Evolutionary conservation across 1,284 basidiomycete genomes (phyloP).

Genomic region (Irpex lacteus): DNA sequence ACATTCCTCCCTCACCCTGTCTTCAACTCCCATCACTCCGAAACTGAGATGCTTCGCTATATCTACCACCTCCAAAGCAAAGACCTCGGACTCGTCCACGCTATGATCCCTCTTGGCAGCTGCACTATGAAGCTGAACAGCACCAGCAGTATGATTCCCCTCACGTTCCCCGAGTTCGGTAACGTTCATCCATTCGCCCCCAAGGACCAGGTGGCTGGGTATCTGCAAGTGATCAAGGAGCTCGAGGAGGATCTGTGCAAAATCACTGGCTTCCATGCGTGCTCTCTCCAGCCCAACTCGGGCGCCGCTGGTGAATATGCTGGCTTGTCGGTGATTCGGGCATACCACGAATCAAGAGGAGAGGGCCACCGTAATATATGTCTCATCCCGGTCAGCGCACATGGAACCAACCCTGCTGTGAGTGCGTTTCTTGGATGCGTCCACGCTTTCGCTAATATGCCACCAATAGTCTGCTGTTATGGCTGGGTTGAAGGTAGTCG

Average conservation of each 20-base stretch:
- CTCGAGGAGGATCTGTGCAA: conserved; percentile 88
- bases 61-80: conserved; percentile 93
- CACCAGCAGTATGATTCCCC: conserved; percentile 94
- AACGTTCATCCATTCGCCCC: conserved; percentile 93
- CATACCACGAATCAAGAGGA: conserved; percentile 89
- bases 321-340: conserved; percentile 89
- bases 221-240: conserved; percentile 83
- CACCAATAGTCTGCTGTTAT: conserved; percentile 81
- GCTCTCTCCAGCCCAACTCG: conserved; percentile 96
- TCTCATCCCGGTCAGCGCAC: conserved; percentile 92
- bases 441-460: neutral
- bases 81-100: conserved; percentile 92
- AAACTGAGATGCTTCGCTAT: conserved; percentile 97
- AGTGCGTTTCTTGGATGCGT: conserved; percentile 27
- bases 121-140: conserved; percentile 98
- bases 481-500: conserved; percentile 95
- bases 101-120: conserved; percentile 96
- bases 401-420: conserved; percentile 94
- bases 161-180: conserved; percentile 93
- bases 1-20: conserved; percentile 84
- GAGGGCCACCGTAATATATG: conserved; percentile 89
- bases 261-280: conserved; percentile 94
- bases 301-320: conserved; percentile 97
- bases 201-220: conserved; percentile 87
- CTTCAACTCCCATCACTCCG: conserved; percentile 94